phyloP scores from a whole-genome alignment of 345 rosid genomes.

The Salix purpurea region DNA sequence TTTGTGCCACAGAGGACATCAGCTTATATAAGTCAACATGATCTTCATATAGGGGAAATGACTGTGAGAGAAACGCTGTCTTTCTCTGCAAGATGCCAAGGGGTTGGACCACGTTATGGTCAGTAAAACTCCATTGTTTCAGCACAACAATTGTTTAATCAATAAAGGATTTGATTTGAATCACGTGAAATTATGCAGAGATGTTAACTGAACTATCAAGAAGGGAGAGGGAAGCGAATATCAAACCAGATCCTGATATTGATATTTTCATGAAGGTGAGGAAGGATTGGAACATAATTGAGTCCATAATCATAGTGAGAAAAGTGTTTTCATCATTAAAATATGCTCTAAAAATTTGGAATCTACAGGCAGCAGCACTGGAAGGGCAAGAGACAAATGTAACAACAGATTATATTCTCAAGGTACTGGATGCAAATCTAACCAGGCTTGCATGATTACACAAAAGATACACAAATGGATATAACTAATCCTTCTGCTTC shows the following conservation, averaged over 20 bases:
- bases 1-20: slow-evolving; percentile 59
- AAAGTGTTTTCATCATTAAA: background rate
- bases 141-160: background rate
- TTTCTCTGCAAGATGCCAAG: slow-evolving; percentile 64
- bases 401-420: slow-evolving; percentile 71
- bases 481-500: background rate
- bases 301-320: background rate
- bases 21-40: slow-evolving; percentile 58
- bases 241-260: slow-evolving; percentile 86
- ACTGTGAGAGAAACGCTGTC: slow-evolving; percentile 64
- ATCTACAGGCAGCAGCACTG: slow-evolving; percentile 57
- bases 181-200: slow-evolving; percentile 31
- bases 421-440: slow-evolving; percentile 37
- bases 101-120: slow-evolving; percentile 59
- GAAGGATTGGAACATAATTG: background rate
- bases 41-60: slow-evolving; percentile 62
- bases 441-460: background rate
- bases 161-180: background rate
- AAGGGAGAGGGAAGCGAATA: slow-evolving; percentile 75
- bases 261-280: slow-evolving; percentile 79
- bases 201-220: slow-evolving; percentile 64
- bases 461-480: too few species aligned
- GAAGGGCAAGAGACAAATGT: slow-evolving; percentile 63
- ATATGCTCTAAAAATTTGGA: background rate
- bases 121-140: slow-evolving; percentile 10